Base-by-base conservation (phyloP, 208 protist genomes). In the Acanthamoeba quina region DNA sequence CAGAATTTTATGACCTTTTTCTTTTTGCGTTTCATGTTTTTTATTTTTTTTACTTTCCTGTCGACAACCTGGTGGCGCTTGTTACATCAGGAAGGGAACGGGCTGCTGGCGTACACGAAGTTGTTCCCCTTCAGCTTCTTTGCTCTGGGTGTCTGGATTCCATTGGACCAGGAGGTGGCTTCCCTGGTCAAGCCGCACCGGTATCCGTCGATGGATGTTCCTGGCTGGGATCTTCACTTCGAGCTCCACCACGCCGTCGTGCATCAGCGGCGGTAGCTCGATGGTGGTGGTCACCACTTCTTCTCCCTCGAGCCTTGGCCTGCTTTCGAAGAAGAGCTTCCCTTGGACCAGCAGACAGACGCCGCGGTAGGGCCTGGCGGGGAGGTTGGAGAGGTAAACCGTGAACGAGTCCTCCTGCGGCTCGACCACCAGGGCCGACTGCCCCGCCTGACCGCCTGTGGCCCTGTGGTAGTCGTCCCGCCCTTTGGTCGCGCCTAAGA, bases 261-360 rank as follows among this genome's bases (percentile, higher is more conserved):
- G 24, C 34, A 34, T 47, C 34, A 78, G 37, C 37, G 68, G 68
- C n/a, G 68, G 68, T 19, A 78, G 68, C 68, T 34, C 68, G 24
- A 78, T n/a, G 26, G n/a, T n/a, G 7, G 68, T 47, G 7, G 68
- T 66, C 7, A 66, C 29, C 31, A 11, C 37, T 44, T 34, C 37
- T 29, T 78, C 68, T 29, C 17, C n/a, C 10, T 47, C 68, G 68
- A 26, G 10, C 34, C 5, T 3, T 7, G 68, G 68, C 37, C 68
- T 34, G 68, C 68, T 78, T n/a, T 41, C 29, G 68, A 78, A 78
- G 68, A 78, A 78, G 29, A 78, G 68, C 68, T 78, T 78, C 34
- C 37, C 37, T 78, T 78, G 68, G 0, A 78, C 68, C 2, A 44
- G 31, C 34, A 78, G 68, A 1, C 34, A 15, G 17, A 78, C 68